A percentile compares a stretch with the other conserved stretches of the same genome.
Conservation (phyloP, 495 filamentous ascomycete species). For the Hyaloscypha hepaticicola region DNA sequence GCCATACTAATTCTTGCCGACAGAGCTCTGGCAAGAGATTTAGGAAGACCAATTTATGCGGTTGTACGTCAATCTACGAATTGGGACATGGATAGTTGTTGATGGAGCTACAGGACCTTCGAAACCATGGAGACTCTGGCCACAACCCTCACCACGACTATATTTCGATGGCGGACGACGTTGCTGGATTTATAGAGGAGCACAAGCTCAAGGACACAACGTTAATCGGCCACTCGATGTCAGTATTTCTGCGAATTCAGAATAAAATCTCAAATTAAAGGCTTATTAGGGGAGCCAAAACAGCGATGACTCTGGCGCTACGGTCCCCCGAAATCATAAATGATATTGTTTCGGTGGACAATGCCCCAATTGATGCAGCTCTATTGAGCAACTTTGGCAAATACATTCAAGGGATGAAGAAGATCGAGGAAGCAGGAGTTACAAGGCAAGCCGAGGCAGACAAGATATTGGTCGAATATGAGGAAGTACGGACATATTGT, state of each 20-base stretch:
- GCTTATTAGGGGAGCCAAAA: constrained; percentile 78
- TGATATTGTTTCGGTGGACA: constrained; percentile 82
- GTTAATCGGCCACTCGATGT: constrained; percentile 96
- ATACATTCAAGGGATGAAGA: constrained; percentile 83
- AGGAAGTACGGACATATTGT: constrained; percentile 49
- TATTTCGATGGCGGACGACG: constrained; percentile 79
- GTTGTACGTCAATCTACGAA: constrained; percentile 55
- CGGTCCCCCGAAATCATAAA: constrained; percentile 60
- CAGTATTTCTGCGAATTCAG: constrained; percentile 31
- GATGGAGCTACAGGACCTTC: constrained; percentile 63
- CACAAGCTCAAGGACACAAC: constrained; percentile 69
- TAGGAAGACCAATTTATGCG: constrained; percentile 79
- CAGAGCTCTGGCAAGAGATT: constrained; percentile 78
- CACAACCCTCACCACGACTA: constrained; percentile 81
- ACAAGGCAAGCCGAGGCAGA: constrained; percentile 76
- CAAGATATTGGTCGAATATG: constrained; percentile 73
- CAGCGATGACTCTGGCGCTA: constrained; percentile 86
- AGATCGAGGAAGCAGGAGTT: constrained; percentile 66
- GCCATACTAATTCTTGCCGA: constrained; percentile 23
- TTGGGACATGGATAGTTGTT: constrained; percentile 8
- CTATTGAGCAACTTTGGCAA: constrained; percentile 72
- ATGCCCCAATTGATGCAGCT: constrained; percentile 79
- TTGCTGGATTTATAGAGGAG: constrained; percentile 74
- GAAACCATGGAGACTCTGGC: constrained; percentile 91
- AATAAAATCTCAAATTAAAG: neutral